Conservation (phyloP, 1,284 basidiomycete genomes). For the Ganoderma meredithae region DNA sequence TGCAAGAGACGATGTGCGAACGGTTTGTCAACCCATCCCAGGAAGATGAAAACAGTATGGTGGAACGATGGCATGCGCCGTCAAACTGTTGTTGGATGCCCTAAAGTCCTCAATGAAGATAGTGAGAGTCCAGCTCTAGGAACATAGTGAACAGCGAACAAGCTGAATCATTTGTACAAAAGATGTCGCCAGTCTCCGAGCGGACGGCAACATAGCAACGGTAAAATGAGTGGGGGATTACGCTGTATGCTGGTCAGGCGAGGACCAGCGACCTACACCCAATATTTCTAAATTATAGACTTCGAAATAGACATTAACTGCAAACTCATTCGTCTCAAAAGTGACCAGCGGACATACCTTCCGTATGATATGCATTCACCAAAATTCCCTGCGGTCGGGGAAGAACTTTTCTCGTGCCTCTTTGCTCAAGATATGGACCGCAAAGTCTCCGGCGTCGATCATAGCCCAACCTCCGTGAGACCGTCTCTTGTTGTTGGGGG, state of each 20-base stretch:
- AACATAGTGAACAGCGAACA: not conserved
- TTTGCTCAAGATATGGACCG: constrained; percentile 74
- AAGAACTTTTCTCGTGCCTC: constrained; percentile 73
- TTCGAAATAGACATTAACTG: not conserved
- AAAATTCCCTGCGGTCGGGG: constrained; percentile 42
- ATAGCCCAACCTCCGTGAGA: constrained; percentile 80
- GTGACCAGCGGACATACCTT: not conserved
- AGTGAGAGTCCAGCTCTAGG: not conserved
- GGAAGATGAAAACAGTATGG: not conserved
- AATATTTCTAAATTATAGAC: constrained; percentile 8
- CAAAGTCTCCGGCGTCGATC: constrained; percentile 81
- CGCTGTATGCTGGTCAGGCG: not conserved
- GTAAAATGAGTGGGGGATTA: not conserved
- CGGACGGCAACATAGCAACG: not conserved
- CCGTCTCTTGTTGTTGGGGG: constrained; percentile 64
- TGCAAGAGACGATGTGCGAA: not conserved
- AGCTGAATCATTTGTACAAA: not conserved
- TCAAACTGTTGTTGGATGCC: not conserved
- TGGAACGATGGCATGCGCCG: no score
- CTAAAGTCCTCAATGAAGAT: not conserved
- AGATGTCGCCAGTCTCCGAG: not conserved
- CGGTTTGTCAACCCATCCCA: not conserved
- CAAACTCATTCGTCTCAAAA: not conserved
- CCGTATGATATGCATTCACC: constrained; percentile 21
- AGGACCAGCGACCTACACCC: not conserved